Conservation (phyloP, 768 basidiomycete genomes). For the Crassisporium funariophilum region DNA sequence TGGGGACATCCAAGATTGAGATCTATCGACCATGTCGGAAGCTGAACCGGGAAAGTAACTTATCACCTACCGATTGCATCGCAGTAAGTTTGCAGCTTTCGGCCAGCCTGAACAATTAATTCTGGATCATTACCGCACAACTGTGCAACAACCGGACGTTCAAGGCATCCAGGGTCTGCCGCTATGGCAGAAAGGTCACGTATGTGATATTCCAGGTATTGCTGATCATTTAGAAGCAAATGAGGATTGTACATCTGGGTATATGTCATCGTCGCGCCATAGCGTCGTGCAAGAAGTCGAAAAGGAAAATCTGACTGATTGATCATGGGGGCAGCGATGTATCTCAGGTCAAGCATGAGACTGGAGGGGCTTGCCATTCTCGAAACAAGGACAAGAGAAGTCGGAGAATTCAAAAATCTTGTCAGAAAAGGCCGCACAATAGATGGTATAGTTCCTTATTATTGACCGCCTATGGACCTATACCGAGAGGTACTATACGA, state of each 20-base stretch:
- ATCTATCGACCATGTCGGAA: constrained; percentile 43
- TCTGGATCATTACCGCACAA: constrained; percentile 74
- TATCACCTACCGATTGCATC: constrained; percentile 64
- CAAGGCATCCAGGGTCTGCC: constrained; percentile 25
- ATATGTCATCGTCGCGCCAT: constrained; percentile 70
- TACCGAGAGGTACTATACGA: neutral
- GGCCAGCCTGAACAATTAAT: constrained; percentile 58
- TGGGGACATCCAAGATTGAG: constrained; percentile 84
- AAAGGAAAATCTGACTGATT: constrained; percentile 82
- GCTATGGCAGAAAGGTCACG: constrained; percentile 46
- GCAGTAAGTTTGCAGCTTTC: constrained; percentile 58
- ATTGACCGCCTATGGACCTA: too few relatives aligned
- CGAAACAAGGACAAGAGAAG: neutral
- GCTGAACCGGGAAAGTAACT: neutral
- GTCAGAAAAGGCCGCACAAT: too few relatives aligned
- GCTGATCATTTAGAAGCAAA: constrained; percentile 59
- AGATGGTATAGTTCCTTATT: too few relatives aligned
- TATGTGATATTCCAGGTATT: constrained; percentile 65
- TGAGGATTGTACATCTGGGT: constrained; percentile 79
- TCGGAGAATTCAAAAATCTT: neutral
- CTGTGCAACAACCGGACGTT: constrained; percentile 66
- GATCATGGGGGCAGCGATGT: constrained; percentile 75
- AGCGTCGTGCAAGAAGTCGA: constrained; percentile 56
- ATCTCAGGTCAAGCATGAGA: constrained; percentile 33
- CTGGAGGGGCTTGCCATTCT: constrained; percentile 5